Evolutionary conservation across 1,139 yeast genomes (phyloP).

Genomic region (Nakaseomyces delphensis): DNA sequence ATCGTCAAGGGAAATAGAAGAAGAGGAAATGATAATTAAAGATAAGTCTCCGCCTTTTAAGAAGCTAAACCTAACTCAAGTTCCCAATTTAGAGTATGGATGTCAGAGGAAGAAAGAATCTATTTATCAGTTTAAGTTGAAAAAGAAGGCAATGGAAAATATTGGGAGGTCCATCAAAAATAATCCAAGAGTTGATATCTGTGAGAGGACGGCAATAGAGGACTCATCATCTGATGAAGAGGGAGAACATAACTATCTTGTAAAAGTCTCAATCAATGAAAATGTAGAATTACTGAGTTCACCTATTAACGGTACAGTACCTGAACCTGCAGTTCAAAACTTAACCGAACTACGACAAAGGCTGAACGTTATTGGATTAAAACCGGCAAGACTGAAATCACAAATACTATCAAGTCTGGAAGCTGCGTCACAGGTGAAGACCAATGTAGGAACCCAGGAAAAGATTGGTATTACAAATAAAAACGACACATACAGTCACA

Average conservation of each 20-base stretch:
- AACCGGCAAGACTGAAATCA: constrained; percentile 22
- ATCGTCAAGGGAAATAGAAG: neutral
- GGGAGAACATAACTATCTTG: neutral
- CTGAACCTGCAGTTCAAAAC: neutral
- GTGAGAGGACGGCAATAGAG: neutral
- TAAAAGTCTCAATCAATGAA: neutral
- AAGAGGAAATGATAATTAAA: neutral
- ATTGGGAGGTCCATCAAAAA: neutral
- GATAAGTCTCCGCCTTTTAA: neutral
- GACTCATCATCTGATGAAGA: constrained; percentile 6
- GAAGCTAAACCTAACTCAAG: neutral
- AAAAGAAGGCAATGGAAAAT: neutral
- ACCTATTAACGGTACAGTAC: constrained; percentile 3
- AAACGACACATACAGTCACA: constrained; percentile 17
- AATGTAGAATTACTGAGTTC: constrained; percentile 5
- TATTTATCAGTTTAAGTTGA: neutral
- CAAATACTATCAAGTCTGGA: constrained; percentile 25
- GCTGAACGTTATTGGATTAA: constrained; percentile 24
- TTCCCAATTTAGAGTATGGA: neutral
- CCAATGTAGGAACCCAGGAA: constrained; percentile 4
- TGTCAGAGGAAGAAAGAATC: neutral
- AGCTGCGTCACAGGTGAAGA: constrained; percentile 20
- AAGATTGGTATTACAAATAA: constrained; percentile 10
- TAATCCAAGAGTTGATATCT: neutral
- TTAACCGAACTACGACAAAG: constrained; percentile 17